A percentile compares a stretch with the other conserved stretches of the same genome.
phyloP scores from a whole-genome alignment of 495 filamentous ascomycete genomes.

The Neurospora hispaniola region DNA sequence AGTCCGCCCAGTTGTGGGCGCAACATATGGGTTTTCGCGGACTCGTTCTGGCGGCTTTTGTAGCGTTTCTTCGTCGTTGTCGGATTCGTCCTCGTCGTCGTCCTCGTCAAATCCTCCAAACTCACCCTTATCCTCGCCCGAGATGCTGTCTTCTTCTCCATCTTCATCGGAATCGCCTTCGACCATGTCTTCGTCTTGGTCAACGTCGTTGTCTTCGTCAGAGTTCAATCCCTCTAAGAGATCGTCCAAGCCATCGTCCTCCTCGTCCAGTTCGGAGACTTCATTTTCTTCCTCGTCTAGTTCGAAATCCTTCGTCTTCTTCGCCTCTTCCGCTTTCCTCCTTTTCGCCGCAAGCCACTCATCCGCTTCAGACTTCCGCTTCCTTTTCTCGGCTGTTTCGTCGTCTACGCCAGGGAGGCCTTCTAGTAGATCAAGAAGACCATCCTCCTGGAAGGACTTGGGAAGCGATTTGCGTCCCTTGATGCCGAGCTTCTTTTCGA shows the following conservation, averaged over 20 bases:
- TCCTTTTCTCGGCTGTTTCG: constrained; percentile 50
- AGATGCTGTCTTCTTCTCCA: not conserved
- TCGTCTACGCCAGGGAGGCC: constrained; percentile 47
- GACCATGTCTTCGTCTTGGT: constrained; percentile 15
- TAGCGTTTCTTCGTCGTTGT: not conserved
- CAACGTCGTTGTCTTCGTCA: constrained; percentile 14
- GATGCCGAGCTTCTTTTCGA: constrained; percentile 83
- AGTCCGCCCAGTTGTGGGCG: constrained; percentile 27
- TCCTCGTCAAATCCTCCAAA: constrained; percentile 24
- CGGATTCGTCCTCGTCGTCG: not conserved
- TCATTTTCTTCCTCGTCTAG: constrained; percentile 26
- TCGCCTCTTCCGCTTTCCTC: constrained; percentile 28
- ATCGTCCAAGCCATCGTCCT: constrained; percentile 25
- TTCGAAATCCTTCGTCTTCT: constrained; percentile 11
- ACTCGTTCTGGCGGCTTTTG: constrained; percentile 13
- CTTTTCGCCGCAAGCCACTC: constrained; percentile 40
- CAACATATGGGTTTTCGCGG: constrained; percentile 44
- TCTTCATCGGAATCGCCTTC: not conserved
- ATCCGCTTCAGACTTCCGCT: constrained; percentile 52
- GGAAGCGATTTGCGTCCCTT: constrained; percentile 57
- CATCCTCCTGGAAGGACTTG: constrained; percentile 74
- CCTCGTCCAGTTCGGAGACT: not conserved
- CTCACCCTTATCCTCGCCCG: constrained; percentile 19
- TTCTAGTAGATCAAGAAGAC: constrained; percentile 68
- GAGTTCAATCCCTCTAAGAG: constrained; percentile 1